Percentiles rank a stretch among this genome's conserved stretches.
Conservation (phyloP, 176 grass and related monocot species). For the Bromus sterilis region DNA sequence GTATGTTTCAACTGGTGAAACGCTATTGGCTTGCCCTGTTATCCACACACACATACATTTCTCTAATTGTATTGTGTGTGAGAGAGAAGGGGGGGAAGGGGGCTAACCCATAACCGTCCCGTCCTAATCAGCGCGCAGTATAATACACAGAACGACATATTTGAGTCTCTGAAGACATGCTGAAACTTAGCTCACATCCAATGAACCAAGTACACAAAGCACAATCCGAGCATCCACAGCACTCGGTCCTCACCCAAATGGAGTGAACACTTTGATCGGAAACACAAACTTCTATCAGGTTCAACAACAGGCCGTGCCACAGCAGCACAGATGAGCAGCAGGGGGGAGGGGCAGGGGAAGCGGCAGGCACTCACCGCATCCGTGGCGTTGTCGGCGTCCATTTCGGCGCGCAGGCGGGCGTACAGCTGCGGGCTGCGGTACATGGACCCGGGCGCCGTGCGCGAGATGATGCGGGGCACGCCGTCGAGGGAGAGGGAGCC, state of each 20-base stretch:
- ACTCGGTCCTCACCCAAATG: neutral
- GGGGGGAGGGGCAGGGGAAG: neutral
- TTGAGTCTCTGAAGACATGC: neutral
- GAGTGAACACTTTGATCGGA: neutral
- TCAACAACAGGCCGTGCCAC: neutral
- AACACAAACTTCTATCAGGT: neutral
- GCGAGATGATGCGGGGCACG: slow-evolving; percentile 78
- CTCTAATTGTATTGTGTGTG: neutral
- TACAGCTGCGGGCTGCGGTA: slow-evolving; percentile 92
- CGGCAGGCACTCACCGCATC: slow-evolving; percentile 49
- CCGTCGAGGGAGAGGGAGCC: slow-evolving; percentile 87
- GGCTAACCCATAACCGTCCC: slow-evolving; percentile 9
- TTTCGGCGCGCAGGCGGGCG: slow-evolving; percentile 57
- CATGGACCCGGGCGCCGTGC: slow-evolving; percentile 63
- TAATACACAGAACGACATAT: slow-evolving; percentile 11
- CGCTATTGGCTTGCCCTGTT: neutral
- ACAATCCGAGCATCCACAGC: neutral
- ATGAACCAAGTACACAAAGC: neutral
- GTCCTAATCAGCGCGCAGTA: slow-evolving; percentile 13
- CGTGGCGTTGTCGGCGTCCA: slow-evolving; percentile 91
- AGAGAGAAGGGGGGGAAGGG: no score
- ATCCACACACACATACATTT: neutral
- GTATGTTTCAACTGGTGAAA: slow-evolving; percentile 30
- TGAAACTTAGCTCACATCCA: neutral
- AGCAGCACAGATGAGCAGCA: neutral